Evolutionary conservation across 2,329 filamentous ascomycete genomes (phyloP).

Genomic region (Monosporascus ibericus): DNA sequence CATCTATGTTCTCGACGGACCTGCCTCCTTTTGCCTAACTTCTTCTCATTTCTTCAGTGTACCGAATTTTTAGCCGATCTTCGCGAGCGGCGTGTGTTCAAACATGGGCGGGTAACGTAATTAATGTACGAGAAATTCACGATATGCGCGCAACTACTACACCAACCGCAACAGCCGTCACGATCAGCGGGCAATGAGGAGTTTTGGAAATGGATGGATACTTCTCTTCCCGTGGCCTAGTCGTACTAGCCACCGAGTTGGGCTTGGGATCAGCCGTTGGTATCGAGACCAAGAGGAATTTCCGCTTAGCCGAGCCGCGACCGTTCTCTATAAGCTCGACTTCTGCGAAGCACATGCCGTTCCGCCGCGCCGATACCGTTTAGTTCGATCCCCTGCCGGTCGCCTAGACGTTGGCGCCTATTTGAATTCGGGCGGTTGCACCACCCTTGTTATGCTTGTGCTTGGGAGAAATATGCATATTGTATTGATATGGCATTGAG

Average conservation of each 20-base stretch:
- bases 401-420: too few relatives aligned
- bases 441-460: too few relatives aligned
- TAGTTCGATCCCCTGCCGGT: too few relatives aligned
- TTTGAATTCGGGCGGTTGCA: too few relatives aligned
- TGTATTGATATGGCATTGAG: too few relatives aligned
- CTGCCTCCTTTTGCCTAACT: conserved; percentile 16
- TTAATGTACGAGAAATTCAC: conserved; percentile 24
- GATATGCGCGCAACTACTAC: conserved; percentile 17
- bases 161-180: conserved; percentile 16
- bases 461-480: too few relatives aligned
- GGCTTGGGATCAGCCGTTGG: conserved; percentile 4
- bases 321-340: neutral
- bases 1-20: conserved; percentile 1
- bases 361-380: too few relatives aligned
- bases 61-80: conserved; percentile 15
- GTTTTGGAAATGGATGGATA: conserved; percentile 18
- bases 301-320: neutral
- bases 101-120: conserved; percentile 22
- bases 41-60: conserved; percentile 19
- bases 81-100: conserved; percentile 15
- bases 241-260: conserved; percentile 10
- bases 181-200: conserved; percentile 20
- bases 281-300: neutral
- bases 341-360: neutral
- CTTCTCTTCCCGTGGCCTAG: conserved; percentile 12